These are phyloP conservation scores for Gossypium gossypioides DNA, from an alignment of 441 rosid genomes.

Conservation along the genomic window DNA sequence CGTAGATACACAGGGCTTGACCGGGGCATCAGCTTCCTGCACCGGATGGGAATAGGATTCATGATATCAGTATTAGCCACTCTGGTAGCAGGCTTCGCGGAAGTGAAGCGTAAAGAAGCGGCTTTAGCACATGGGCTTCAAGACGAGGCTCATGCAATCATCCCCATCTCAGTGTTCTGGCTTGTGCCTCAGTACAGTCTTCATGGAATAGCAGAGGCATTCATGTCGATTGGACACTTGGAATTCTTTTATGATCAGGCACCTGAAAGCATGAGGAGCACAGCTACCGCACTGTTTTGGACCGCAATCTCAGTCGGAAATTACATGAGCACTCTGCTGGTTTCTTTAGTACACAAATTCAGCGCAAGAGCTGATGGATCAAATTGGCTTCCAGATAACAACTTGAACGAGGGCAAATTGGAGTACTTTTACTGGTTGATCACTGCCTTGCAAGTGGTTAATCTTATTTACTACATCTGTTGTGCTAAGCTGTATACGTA, in stretches of 20 bases:
- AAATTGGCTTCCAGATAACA: slow-evolving; percentile 76
- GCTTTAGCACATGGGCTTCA: slow-evolving; percentile 39
- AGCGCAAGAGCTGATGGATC: slow-evolving; percentile 49
- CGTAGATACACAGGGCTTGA: slow-evolving; percentile 68
- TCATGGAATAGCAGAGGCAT: slow-evolving; percentile 87
- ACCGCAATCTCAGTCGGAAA: slow-evolving; percentile 61
- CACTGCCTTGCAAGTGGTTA: slow-evolving; percentile 48
- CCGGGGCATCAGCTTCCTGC: slow-evolving; percentile 66
- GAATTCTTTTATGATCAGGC: slow-evolving; percentile 86
- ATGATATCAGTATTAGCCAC: slow-evolving; percentile 67
- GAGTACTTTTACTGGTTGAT: slow-evolving; percentile 86
- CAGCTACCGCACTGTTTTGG: slow-evolving; percentile 76
- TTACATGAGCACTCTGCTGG: slow-evolving; percentile 64
- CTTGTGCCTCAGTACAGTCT: slow-evolving; percentile 68
- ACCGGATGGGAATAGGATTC: slow-evolving; percentile 80
- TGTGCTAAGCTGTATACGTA: slow-evolving; percentile 66
- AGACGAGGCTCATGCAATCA: slow-evolving; percentile 27
- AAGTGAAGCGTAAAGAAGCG: slow-evolving; percentile 50
- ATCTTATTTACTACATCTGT: slow-evolving; percentile 49
- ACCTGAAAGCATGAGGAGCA: slow-evolving; percentile 87
- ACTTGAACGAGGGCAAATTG: slow-evolving; percentile 65
- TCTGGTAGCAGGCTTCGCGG: slow-evolving; percentile 63
- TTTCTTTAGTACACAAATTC: slow-evolving; percentile 51
- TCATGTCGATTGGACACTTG: slow-evolving; percentile 77
- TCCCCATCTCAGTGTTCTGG: slow-evolving; percentile 79